Evolutionary conservation across 2,329 filamentous ascomycete genomes (phyloP), one percentile per base, ranked within the genome.

Genomic region (Trichophyton simii): DNA sequence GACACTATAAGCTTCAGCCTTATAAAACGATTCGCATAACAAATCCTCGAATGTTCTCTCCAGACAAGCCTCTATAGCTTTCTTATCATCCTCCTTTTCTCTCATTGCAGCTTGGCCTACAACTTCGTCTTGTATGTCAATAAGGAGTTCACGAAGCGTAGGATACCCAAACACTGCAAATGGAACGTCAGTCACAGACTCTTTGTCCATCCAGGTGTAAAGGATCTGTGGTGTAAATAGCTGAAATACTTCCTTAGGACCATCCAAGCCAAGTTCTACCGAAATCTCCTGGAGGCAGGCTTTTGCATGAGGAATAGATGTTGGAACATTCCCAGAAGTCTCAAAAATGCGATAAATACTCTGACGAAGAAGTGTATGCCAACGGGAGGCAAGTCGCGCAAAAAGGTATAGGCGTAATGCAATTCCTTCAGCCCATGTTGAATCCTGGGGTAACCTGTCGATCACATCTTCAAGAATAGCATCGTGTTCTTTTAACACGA

Each of bases 331-430:
- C 1, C 88, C 89, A 1, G 91, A 88, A 0, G 87, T 90, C 72
- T 97, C 94, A 67, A 97, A 96, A 22, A 97, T 91, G 72, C 94
- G 88, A 71, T 96, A 99, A 18, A 95, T 88, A 66, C 90, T 91
- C 65, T 88, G 85, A 59, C 91, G 86, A 50, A 96, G 80, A 20
- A 97, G 79, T 0, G 91, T 95, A 63, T 90, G 86, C 89, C 92
- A 97, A 58, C 79, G 77, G 34, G 89, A 88, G 25, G 88, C 94
- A 62, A 99, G 77, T 61, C 85, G 84, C 1, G 87, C 83, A 9
- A 97, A 77, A 7, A 89, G 83, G 64, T 88, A 83, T 2, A 97
- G 76, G 4, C 94, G 86, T 65, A 95, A 82, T 0, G 90, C 89
- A 66, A 97, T 92, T 0, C 91, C 92, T 72, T 96, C 91, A 11